Base-by-base conservation (phyloP, 169 alveolate genomes). In the Cryptosporidium tyzzeri region DNA sequence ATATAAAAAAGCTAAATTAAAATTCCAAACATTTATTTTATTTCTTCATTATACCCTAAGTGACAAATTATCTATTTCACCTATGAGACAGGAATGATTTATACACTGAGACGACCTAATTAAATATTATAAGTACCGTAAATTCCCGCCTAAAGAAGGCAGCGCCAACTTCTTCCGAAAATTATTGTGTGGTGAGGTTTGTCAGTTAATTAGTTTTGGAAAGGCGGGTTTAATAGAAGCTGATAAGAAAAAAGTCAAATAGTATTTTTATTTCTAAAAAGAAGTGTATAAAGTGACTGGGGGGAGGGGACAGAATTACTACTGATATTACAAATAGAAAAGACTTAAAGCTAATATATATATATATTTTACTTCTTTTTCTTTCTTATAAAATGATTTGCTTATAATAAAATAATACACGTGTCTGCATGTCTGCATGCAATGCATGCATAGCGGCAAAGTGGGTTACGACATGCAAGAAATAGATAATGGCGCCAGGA, bases 21-120 rank as follows among this genome's bases (percentile, higher is more conserved):
- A 55, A 7, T 55, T 0, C 7, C 29, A n/a, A 21, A n/a, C 37
- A 4, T 55, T 21, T 55, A 55, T 9, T 23, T 23, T 23, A 23
- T 55, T 55, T 55, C 37, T 21, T 3, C 55, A 14, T 14, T 48
- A 48, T 14, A 14, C 21, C 23, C 12, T 48, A 16, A 12, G 0
- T 55, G 39, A 55, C 67, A 23, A 7, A 55, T 55, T 55, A 26
- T 55, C 14, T 55, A 55, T 55, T 55, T n/a, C 39, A n/a, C 67
- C 35, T 55, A 18, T 55, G 67, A 55, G 67, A 55, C 67, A 55
- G 67, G 67, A 55, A 55, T 21, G 5, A 23, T 10, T 55, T 55
- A 23, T 55, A 8, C 67, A n/a, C 67, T 55, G 67, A 55, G 67
- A 55, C 67, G 67, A 55, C 67, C 67, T 55, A n/a, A 23, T 55